Evolutionary conservation across 2,329 filamentous ascomycete genomes (phyloP), one percentile per base, ranked within the genome.

Genomic region (Penicillium thymicola): DNA sequence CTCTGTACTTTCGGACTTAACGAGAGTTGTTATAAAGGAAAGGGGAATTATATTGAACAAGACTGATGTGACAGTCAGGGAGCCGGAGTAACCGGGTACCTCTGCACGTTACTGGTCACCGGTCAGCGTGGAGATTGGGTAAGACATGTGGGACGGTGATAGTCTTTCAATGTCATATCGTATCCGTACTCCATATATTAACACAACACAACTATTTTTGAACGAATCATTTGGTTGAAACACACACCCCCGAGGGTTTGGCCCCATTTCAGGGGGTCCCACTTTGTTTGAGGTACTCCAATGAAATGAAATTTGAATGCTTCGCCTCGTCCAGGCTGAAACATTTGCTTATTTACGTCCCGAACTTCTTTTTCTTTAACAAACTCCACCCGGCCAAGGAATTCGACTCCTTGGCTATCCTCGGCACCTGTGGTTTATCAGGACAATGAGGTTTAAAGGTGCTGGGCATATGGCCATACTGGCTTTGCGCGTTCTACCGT

Each of bases 401-500:
- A 13, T 3, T 28, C 16, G 11, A 5, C 37, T 32, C 9, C 23
- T 55, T 25, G 27, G 36, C 18, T 36, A 21, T 10, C n/a, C 45
- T 43, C 16, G 45, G 45, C 38, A 43, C 16, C 14, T 36, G 36
- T 14, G 18, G 28, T 54, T 54, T 23, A 50, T n/a, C 37, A 36
- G 38, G 18, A 34, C 21, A 6, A 55, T 55, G 52, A 55, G n/a
- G 27, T n/a, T 51, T 8, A 27, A 36, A 16, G 37, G 44, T 30
- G 52, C 52, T 23, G 25, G 46, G 21, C 52, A 37, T 28, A 51
- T 55, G 21, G 46, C 46, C 38, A 21, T 55, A 23, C 21, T 25
- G 36, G 52, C 46, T n/a, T 42, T 55, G 21, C 52, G 42, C 30
- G 30, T 55, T 43, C 38, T 55, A 43, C 37, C 37, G 14, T 18